These are phyloP conservation scores for Penicillium sp. DNA, from an alignment of 2,329 filamentous ascomycete species.

Conservation along the genomic window DNA sequence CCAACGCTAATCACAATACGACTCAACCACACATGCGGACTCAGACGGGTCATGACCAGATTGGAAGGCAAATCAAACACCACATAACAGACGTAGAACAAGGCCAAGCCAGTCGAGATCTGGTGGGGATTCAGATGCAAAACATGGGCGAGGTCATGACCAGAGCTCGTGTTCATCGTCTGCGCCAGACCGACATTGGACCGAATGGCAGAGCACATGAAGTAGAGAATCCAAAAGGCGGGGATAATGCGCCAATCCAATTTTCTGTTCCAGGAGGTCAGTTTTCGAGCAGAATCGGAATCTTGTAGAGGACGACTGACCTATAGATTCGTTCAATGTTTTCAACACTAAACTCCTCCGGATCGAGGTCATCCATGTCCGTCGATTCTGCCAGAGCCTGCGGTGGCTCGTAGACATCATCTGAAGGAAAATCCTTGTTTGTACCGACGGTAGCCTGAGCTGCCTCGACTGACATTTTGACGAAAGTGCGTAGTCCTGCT, in stretches of 20 bases:
- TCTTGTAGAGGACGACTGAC: slow-evolving; percentile 22
- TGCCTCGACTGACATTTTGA: slow-evolving; percentile 17
- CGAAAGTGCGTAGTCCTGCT: neutral
- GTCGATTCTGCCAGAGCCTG: slow-evolving; percentile 1
- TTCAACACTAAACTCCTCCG: slow-evolving; percentile 36
- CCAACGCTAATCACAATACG: slow-evolving; percentile 87
- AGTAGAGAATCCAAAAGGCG: slow-evolving; percentile 90
- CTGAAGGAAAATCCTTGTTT: slow-evolving; percentile 18
- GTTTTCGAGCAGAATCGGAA: neutral
- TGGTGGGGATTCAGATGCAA: slow-evolving; percentile 73
- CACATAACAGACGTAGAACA: slow-evolving; percentile 93
- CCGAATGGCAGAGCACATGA: slow-evolving; percentile 86
- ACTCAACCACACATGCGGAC: slow-evolving; percentile 88
- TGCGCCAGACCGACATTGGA: slow-evolving; percentile 93
- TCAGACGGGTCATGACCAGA: slow-evolving; percentile 81
- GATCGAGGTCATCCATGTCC: slow-evolving; percentile 26
- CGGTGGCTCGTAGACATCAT: slow-evolving; percentile 20
- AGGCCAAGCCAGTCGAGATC: slow-evolving; percentile 78
- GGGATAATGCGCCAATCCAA: slow-evolving; percentile 63
- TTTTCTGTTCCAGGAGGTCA: slow-evolving; percentile 46
- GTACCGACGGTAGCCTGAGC: slow-evolving; percentile 6
- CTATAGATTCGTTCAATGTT: slow-evolving; percentile 46
- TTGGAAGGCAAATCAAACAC: slow-evolving; percentile 88
- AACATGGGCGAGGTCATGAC: slow-evolving; percentile 74
- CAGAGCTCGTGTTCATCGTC: slow-evolving; percentile 77